Base-by-base conservation (phyloP, 129 eudicot species). In the Arctium minus region DNA sequence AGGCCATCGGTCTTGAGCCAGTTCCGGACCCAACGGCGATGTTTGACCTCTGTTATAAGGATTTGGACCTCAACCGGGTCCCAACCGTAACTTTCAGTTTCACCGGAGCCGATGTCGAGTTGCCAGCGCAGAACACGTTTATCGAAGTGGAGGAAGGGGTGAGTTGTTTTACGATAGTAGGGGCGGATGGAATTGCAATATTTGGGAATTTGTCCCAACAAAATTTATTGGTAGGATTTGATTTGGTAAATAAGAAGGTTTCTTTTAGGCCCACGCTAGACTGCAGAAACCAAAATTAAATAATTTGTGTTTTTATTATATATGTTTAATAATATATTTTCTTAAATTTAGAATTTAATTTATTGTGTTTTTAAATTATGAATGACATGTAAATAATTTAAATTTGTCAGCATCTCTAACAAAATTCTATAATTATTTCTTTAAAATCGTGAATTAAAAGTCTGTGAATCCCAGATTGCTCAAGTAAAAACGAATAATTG, bases 141-240 rank as follows among this genome's bases (percentile, higher is more conserved):
- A 6, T 80, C 8, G 81, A 82, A 33, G 83, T 85, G 36, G 36
- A 18, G 8, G 56, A 65, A 2, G 85, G 83, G 53, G 15, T 86
- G 29, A 37, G 22, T 9, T 92, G 97, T 70, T 83, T 92, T 32
- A 72, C 87, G 7, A 74, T 92, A 56, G 46, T 76, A 3, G 82
- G 90, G 0, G 11, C 75, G 4, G 74, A 17, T 10, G 76, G 31
- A 5, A 1, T 75, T n/a, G 81, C 89, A 3, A 85, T 89, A 10
- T 80, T 80, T 46, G 97, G 97, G 3, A 89, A 92, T 50, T 36
- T 92, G 36, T 72, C 83, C 17, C 97, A 92, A 46, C 60, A 64
- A 18, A 76, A 88, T 76, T 78, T 86, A 18, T 78, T 89, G 78
- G 80, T 92, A 12, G 91, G 91, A 2, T 89, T 80, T 88, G 97